phyloP scores from a whole-genome alignment of 1,139 yeast species.

The Kodamaea ohmeri region DNA sequence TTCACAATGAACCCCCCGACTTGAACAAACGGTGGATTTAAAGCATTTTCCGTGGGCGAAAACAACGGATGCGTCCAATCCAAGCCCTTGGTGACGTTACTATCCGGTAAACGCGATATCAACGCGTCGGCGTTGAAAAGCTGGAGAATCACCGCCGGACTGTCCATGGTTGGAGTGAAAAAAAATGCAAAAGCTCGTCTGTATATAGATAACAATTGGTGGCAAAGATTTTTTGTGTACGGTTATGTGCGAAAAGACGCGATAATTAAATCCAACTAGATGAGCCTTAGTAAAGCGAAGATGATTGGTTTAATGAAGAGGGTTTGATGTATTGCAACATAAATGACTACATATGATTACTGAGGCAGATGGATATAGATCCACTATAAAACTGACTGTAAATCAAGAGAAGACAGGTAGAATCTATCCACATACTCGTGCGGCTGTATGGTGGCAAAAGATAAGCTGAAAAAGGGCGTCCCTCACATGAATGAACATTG shows the following conservation, averaged over 20 bases:
- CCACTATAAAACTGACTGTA: too few relatives aligned
- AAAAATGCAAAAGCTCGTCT: not conserved
- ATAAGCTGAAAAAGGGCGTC: too few relatives aligned
- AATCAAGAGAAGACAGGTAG: too few relatives aligned
- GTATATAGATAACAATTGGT: conserved; percentile 4
- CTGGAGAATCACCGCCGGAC: conserved; percentile 6
- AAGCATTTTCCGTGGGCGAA: conserved; percentile 16
- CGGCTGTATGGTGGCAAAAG: not conserved
- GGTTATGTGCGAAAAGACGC: not conserved
- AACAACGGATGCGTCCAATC: conserved; percentile 17
- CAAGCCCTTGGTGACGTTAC: conserved; percentile 1
- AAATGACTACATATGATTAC: too few relatives aligned
- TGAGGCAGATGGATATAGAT: too few relatives aligned
- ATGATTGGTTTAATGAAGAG: too few relatives aligned
- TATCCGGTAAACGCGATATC: conserved; percentile 6
- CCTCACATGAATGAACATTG: too few relatives aligned
- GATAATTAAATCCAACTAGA: too few relatives aligned
- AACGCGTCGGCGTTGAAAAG: conserved; percentile 8
- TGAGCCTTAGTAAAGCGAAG: not conserved
- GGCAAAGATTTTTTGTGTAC: not conserved
- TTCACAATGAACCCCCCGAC: conserved; percentile 6
- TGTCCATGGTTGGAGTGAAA: conserved; percentile 7
- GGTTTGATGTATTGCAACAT: too few relatives aligned
- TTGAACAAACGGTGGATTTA: conserved; percentile 18
- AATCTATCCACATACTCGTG: not conserved